Conservation (phyloP, 2,329 filamentous ascomycete genomes). For the Rutstroemia sp. region DNA sequence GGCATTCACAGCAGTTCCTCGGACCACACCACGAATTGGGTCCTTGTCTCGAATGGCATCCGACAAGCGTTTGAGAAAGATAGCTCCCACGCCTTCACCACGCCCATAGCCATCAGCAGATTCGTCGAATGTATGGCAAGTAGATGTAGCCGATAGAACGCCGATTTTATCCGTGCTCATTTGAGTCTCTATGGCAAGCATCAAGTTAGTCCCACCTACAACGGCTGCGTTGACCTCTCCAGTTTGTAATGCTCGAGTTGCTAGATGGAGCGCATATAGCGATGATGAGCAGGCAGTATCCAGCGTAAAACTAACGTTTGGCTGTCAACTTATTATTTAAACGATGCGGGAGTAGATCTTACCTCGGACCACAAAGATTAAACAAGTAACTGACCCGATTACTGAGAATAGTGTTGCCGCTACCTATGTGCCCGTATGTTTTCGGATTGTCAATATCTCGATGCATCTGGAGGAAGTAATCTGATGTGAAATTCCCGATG, state of each 20-base stretch:
- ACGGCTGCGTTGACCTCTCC: constrained; percentile 31
- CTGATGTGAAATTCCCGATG: constrained; percentile 13
- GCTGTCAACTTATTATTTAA: constrained; percentile 31
- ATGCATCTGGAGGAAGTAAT: constrained; percentile 1
- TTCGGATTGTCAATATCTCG: constrained; percentile 14
- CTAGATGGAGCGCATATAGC: constrained; percentile 36
- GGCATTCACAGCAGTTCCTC: constrained; percentile 36
- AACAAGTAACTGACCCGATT: constrained; percentile 22
- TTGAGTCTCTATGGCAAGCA: constrained; percentile 8
- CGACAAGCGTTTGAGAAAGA: constrained; percentile 36
- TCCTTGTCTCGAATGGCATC: constrained; percentile 36
- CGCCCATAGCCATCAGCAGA: constrained; percentile 35
- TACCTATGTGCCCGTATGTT: constrained; percentile 21
- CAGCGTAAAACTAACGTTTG: constrained; percentile 31
- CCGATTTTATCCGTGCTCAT: constrained; percentile 23
- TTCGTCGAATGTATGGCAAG: constrained; percentile 18
- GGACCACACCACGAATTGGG: constrained; percentile 36
- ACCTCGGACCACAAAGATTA: constrained; percentile 33
- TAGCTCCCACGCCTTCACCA: constrained; percentile 36
- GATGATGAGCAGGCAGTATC: constrained; percentile 40
- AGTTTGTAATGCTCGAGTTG: constrained; percentile 34
- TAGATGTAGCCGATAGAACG: constrained; percentile 24
- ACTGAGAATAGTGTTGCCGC: constrained; percentile 6
- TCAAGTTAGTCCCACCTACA: constrained; percentile 19
- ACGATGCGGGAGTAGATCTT: constrained; percentile 51